These are phyloP conservation scores for Inga oerstediana DNA, from an alignment of 306 rosid species.

Conservation along the genomic window DNA sequence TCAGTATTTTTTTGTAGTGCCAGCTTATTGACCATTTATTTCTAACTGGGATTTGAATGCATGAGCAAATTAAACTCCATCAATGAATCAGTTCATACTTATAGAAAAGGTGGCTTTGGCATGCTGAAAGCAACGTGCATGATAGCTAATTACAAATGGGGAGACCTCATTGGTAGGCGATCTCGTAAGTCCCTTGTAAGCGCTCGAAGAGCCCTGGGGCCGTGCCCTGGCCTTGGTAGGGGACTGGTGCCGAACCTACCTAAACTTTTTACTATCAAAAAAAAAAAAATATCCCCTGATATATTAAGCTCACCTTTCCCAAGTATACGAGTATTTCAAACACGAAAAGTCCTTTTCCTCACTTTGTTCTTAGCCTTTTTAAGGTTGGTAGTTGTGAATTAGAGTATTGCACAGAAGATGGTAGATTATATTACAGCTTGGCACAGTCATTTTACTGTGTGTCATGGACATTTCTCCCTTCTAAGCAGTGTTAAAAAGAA, in stretches of 20 bases:
- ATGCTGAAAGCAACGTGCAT: slow-evolving; percentile 3
- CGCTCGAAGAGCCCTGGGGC: too few species aligned
- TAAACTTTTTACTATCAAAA: too few species aligned
- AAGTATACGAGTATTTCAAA: slow-evolving; percentile 17
- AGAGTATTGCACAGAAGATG: slow-evolving; percentile 66
- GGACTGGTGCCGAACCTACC: too few species aligned
- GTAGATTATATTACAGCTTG: slow-evolving; percentile 28
- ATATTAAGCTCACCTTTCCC: slow-evolving; percentile 20
- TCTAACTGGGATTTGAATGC: slow-evolving; percentile 10
- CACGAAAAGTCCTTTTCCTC: slow-evolving; percentile 22
- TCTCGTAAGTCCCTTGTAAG: too few species aligned
- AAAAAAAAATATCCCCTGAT: slow-evolving; percentile 28
- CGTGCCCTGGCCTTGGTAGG: too few species aligned
- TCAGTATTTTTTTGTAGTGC: too few species aligned
- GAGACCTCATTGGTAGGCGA: too few species aligned
- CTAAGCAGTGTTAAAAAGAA: not conserved
- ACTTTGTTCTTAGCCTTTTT: slow-evolving; percentile 4
- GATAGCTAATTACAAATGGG: slow-evolving; percentile 34
- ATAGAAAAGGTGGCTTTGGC: slow-evolving; percentile 18
- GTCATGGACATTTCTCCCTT: not conserved
- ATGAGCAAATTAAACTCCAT: not conserved
- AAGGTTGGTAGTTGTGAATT: slow-evolving; percentile 43
- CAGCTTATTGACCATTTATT: slow-evolving; percentile 8
- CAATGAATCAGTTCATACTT: not conserved
- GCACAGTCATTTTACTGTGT: not conserved